Percentiles rank a stretch among this genome's conserved stretches.
Evolutionary conservation across 2,329 filamentous ascomycete species (phyloP).

Genomic region (Arthrocladium fulminans): DNA sequence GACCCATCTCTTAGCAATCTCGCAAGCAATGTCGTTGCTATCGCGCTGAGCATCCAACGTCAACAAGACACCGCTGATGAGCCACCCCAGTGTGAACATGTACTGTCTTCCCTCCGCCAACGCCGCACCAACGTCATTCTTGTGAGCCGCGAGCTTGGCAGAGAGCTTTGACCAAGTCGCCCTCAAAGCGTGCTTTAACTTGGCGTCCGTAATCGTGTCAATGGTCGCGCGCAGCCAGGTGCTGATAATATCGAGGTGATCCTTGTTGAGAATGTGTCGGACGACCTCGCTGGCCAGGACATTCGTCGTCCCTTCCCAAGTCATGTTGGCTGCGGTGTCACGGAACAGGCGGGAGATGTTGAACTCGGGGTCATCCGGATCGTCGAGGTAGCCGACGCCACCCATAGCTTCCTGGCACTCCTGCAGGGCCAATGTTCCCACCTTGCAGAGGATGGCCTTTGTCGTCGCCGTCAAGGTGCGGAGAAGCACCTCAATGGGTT

Average conservation of each 20-base stretch:
- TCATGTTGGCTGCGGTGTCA: slow-evolving; percentile 43
- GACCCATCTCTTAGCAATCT: slow-evolving; percentile 32
- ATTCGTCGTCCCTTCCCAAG: slow-evolving; percentile 67
- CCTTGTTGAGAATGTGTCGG: slow-evolving; percentile 24
- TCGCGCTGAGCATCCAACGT: slow-evolving; percentile 32
- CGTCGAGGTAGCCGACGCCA: slow-evolving; percentile 33
- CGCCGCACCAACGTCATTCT: slow-evolving; percentile 13
- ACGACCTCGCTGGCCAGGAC: slow-evolving; percentile 50
- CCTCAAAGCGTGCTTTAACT: slow-evolving; percentile 11
- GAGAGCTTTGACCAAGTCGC: slow-evolving; percentile 8
- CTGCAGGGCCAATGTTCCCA: slow-evolving; percentile 25
- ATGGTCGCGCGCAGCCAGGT: slow-evolving; percentile 42
- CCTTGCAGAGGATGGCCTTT: slow-evolving; percentile 31
- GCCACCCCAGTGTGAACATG: slow-evolving; percentile 30
- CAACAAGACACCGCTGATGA: slow-evolving; percentile 30
- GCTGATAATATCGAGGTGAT: slow-evolving; percentile 26
- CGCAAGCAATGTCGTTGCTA: slow-evolving; percentile 25
- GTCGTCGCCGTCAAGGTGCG: slow-evolving; percentile 20
- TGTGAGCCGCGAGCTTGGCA: neutral
- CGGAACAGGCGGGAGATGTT: slow-evolving; percentile 60
- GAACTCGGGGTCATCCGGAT: slow-evolving; percentile 47
- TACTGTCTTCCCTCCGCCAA: slow-evolving; percentile 25
- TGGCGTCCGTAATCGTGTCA: slow-evolving; percentile 12
- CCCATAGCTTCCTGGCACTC: slow-evolving; percentile 33
- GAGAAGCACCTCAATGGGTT: slow-evolving; percentile 11